Evolutionary conservation across 495 filamentous ascomycete species (phyloP), one percentile per base, ranked within the genome.

Genomic region (Cudoniella acicularis): DNA sequence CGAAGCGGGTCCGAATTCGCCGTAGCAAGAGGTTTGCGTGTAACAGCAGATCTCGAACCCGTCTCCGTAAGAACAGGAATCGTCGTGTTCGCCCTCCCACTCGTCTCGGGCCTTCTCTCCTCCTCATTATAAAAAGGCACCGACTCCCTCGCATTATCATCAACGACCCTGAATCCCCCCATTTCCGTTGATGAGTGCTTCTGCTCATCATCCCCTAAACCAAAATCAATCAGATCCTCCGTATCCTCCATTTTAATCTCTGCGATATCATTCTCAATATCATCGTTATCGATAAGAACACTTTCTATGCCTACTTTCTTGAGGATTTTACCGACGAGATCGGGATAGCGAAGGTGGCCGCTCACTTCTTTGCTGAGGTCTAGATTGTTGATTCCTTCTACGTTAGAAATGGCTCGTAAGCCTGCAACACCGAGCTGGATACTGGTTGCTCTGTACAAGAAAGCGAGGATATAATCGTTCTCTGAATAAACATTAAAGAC

Each of bases 391-490:
- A 86, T 71, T 23, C 79, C 77, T 47, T 77, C 73, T 21, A 83
- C 75, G 41, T 73, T 64, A 2, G 73, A 77, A 53, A 86, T 73
- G 3, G 62, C 70, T 62, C 84, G 79, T 51, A 86, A 61, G 3
- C 83, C 83, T 1, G 82, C 83, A 26, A 85, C 72, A 16, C 83
- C 83, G 58, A 76, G 76, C 45, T 81, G 73, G 59, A 81, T 76
- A 57, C 72, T 79, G 41, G 76, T 75, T 26, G 69, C 77, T 26
- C 83, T 75, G 60, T 80, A 83, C 6, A 86, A 69, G 54, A 86
- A 85, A 4, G 76, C 82, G 2, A 86, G 78, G 13, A 84, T 76
- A 59, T 83, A 82, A 64, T 86, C 83, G 51, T 81, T 79, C 42
- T 76, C 73, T 21, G 80, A 83, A 64, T 77, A 85, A 16, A 82